These are phyloP conservation scores for Pestalotiopsis sp. DNA, from an alignment of 2,329 filamentous ascomycete species.

Conservation along the genomic window DNA sequence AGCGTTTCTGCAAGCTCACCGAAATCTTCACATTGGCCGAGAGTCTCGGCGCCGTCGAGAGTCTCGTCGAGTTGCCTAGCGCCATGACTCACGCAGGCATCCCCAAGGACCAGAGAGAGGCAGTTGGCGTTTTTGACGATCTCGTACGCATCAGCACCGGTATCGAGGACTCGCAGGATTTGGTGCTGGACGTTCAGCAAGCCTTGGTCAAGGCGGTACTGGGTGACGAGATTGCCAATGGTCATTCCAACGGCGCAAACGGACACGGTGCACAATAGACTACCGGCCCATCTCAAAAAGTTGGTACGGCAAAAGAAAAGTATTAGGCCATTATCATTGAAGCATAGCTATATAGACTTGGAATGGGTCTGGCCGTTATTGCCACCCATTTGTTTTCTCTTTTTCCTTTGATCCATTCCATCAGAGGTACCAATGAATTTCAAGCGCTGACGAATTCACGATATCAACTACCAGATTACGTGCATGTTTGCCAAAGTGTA, in stretches of 20 bases:
- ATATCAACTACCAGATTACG: no score
- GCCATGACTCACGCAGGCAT: slow-evolving; percentile 98
- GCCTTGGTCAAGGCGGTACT: slow-evolving; percentile 76
- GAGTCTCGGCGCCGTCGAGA: slow-evolving; percentile 89
- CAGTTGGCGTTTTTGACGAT: slow-evolving; percentile 92
- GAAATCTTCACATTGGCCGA: slow-evolving; percentile 93
- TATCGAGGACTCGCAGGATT: slow-evolving; percentile 86
- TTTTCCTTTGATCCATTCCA: neutral
- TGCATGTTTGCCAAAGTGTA: no score
- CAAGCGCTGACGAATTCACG: neutral
- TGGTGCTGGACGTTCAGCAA: slow-evolving; percentile 79
- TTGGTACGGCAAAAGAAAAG: neutral
- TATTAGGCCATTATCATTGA: neutral
- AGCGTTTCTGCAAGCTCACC: slow-evolving; percentile 89
- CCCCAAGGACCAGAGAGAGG: slow-evolving; percentile 85
- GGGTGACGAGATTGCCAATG: slow-evolving; percentile 2
- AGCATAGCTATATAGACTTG: neutral
- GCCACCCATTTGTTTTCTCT: neutral
- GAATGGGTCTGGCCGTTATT: neutral
- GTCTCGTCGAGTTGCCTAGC: slow-evolving; percentile 86
- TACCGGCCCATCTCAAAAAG: neutral
- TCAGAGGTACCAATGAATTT: neutral
- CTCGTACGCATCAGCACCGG: slow-evolving; percentile 92
- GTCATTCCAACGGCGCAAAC: slow-evolving; percentile 7
- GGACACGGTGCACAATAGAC: slow-evolving; percentile 9